These are phyloP conservation scores for Nakaseomyces delphensis DNA, from an alignment of 1,139 yeast species.

Conservation along the genomic window DNA sequence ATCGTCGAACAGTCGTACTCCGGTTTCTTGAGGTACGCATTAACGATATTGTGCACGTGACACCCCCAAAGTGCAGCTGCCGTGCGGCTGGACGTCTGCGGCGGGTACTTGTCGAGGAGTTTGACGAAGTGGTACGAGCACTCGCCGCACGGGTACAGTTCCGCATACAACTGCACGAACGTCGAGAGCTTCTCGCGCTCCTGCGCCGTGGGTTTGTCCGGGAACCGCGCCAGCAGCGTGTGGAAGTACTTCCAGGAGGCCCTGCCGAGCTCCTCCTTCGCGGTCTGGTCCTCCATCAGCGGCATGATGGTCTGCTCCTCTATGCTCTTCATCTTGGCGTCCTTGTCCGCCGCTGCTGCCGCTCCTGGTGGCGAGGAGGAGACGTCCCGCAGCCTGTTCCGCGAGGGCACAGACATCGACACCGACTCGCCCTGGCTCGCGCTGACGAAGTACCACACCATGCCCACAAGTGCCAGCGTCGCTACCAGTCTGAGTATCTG, in stretches of 20 bases:
- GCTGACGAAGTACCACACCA: slow-evolving; percentile 17
- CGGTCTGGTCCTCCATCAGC: slow-evolving; percentile 60
- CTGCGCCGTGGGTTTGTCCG: slow-evolving; percentile 60
- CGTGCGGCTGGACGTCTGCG: slow-evolving; percentile 69
- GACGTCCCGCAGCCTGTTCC: neutral
- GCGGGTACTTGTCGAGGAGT: slow-evolving; percentile 64
- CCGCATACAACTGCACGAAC: slow-evolving; percentile 54
- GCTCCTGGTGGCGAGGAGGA: neutral
- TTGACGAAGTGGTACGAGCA: slow-evolving; percentile 86
- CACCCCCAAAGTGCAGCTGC: slow-evolving; percentile 96
- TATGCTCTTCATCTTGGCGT: slow-evolving; percentile 2
- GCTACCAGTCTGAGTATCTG: slow-evolving; percentile 13
- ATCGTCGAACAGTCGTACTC: slow-evolving; percentile 77
- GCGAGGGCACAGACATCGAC: neutral
- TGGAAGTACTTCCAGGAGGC: slow-evolving; percentile 90
- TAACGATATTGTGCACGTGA: slow-evolving; percentile 81
- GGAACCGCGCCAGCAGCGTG: slow-evolving; percentile 84
- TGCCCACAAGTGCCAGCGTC: slow-evolving; percentile 13
- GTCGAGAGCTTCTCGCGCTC: slow-evolving; percentile 54
- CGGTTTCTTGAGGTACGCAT: slow-evolving; percentile 58
- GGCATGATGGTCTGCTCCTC: slow-evolving; percentile 51
- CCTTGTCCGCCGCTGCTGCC: too few relatives aligned
- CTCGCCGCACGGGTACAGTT: slow-evolving; percentile 87
- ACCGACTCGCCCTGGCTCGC: slow-evolving; percentile 8
- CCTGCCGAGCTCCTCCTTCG: slow-evolving; percentile 48